Percentiles rank a stretch among this genome's conserved stretches.
phyloP scores from a whole-genome alignment of 352 stramenopile species.

The Phytophthora tentaculata region DNA sequence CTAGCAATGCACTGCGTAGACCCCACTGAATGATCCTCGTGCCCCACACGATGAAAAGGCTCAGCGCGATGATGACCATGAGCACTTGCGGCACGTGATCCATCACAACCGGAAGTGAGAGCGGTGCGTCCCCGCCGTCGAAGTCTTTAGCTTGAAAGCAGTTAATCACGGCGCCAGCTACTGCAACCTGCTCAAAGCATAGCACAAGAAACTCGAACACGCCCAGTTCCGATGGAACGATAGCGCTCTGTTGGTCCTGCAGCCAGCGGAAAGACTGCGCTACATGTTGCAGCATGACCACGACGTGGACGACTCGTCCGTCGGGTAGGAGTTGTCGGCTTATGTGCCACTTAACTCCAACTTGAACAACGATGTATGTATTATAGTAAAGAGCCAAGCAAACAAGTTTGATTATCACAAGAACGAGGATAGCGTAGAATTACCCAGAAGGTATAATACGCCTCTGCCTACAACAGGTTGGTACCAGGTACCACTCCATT shows the following conservation, averaged over 20 bases:
- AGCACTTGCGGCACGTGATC: conserved; percentile 33
- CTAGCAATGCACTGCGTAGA: conserved; percentile 22
- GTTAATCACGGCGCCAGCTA: conserved; percentile 42
- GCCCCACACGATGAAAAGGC: conserved; percentile 34
- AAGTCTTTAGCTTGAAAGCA: conserved; percentile 37
- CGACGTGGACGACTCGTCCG: too few relatives aligned
- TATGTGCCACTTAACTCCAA: too few relatives aligned
- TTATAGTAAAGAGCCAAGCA: background rate
- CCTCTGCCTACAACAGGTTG: too few relatives aligned
- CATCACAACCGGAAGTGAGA: conserved; percentile 30
- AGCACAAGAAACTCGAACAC: conserved; percentile 43
- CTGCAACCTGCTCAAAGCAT: conserved; percentile 40
- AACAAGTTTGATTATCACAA: conserved; percentile 7
- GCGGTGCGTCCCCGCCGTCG: conserved; percentile 20
- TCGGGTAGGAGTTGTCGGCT: too few relatives aligned
- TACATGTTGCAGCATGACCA: conserved; percentile 29
- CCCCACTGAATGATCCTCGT: conserved; percentile 32
- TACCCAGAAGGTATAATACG: too few relatives aligned
- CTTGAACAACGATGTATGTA: background rate
- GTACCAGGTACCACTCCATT: too few relatives aligned
- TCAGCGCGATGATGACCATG: conserved; percentile 31
- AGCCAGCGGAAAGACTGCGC: conserved; percentile 32
- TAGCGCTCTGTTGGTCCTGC: conserved; percentile 24
- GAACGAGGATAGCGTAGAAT: too few relatives aligned
- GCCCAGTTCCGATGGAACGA: conserved; percentile 37